Evolutionary conservation across 2,329 filamentous ascomycete species (phyloP).

Genomic region (Botryosphaeria dothidea): DNA sequence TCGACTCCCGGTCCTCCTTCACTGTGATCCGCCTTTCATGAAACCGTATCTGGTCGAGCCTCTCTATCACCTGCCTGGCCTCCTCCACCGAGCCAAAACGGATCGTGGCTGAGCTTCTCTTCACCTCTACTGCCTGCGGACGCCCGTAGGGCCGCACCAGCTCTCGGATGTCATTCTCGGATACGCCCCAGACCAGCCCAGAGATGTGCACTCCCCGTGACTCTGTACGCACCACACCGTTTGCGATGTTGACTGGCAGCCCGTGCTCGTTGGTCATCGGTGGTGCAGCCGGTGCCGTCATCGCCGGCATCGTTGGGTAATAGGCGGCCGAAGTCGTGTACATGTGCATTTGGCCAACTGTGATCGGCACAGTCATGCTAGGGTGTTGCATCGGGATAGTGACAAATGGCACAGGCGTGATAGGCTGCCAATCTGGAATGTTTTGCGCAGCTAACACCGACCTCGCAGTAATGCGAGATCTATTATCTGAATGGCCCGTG

Average conservation of each 20-base stretch:
- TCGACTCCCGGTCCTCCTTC: conserved; percentile 36
- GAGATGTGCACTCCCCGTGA: conserved; percentile 39
- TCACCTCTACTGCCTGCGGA: conserved; percentile 30
- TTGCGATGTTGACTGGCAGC: conserved; percentile 38
- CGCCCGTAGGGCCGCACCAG: conserved; percentile 30
- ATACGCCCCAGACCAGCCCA: conserved; percentile 31
- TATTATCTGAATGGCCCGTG: conserved; percentile 29
- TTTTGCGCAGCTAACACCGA: conserved; percentile 22
- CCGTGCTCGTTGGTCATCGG: conserved; percentile 29
- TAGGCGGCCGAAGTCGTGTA: conserved; percentile 19
- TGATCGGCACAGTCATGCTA: conserved; percentile 24
- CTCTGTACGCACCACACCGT: conserved; percentile 38
- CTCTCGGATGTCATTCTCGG: conserved; percentile 28
- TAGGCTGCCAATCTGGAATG: not conserved
- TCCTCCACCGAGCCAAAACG: conserved; percentile 32
- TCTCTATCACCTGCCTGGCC: conserved; percentile 31
- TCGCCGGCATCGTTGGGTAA: conserved; percentile 20
- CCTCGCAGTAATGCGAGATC: conserved; percentile 33
- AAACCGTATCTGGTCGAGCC: conserved; percentile 30
- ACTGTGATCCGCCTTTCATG: conserved; percentile 35
- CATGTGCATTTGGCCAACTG: not conserved
- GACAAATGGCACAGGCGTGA: not conserved
- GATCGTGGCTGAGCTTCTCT: conserved; percentile 33
- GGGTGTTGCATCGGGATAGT: conserved; percentile 4
- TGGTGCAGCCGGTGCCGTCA: not conserved